Conservation (phyloP, 1,284 basidiomycete species). For the Cryptococcus floricola region DNA sequence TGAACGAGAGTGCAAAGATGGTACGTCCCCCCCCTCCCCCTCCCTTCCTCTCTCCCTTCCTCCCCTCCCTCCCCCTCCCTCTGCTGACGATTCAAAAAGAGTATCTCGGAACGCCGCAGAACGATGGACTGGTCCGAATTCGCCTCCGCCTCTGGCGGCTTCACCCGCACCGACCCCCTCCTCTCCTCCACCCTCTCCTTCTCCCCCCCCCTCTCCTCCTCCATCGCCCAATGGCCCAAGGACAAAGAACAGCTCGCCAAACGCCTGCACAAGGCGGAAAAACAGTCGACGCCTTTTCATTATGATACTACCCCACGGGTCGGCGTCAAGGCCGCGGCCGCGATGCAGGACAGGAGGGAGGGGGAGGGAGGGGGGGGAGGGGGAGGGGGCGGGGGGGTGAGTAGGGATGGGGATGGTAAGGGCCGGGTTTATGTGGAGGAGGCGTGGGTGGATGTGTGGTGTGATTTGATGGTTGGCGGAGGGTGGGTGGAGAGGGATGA, state of each 20-base stretch:
- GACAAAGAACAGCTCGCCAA: slow-evolving; percentile 67
- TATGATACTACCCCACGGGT: slow-evolving; percentile 79
- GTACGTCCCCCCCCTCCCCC: slow-evolving; percentile 56
- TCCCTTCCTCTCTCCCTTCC: too few relatives aligned
- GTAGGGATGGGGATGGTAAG: slow-evolving; percentile 51
- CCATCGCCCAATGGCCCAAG: slow-evolving; percentile 66
- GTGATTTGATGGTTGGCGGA: slow-evolving; percentile 73
- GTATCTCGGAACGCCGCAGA: slow-evolving; percentile 64
- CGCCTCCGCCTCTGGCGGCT: slow-evolving; percentile 61
- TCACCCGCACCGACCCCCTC: slow-evolving; percentile 67
- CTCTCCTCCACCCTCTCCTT: slow-evolving; percentile 76
- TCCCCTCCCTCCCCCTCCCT: too few relatives aligned
- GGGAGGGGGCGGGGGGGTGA: too few relatives aligned
- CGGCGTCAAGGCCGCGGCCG: slow-evolving; percentile 17
- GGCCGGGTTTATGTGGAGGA: slow-evolving; percentile 71
- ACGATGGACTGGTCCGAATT: slow-evolving; percentile 86
- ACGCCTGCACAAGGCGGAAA: slow-evolving; percentile 77
- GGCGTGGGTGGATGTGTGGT: slow-evolving; percentile 79
- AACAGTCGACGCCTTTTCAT: slow-evolving; percentile 69
- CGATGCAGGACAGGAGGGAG: neutral
- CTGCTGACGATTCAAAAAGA: slow-evolving; percentile 51
- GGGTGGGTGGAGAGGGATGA: slow-evolving; percentile 73
- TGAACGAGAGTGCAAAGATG: slow-evolving; percentile 75
- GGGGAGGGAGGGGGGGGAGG: too few relatives aligned
- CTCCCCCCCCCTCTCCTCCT: slow-evolving; percentile 62